phyloP scores from a whole-genome alignment of 306 rosid species.

The Sphenostylis stenocarpa region DNA sequence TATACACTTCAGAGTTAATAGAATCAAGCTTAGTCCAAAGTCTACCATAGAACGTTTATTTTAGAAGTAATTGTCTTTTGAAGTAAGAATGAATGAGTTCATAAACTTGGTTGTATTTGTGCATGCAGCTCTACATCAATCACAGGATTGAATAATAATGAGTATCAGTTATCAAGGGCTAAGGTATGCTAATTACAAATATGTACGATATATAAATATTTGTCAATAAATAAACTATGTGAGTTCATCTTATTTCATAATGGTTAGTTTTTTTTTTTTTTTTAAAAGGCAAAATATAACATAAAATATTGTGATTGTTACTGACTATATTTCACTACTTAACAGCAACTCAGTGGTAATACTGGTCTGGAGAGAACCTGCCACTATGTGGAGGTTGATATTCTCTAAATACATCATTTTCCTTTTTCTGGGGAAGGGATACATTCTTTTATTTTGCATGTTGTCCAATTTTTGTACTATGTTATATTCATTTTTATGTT shows the following conservation, averaged over 20 bases:
- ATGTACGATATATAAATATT: too few species aligned
- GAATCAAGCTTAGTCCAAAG: background rate
- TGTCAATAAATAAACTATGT: background rate
- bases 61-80: background rate
- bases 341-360: conserved; percentile 65
- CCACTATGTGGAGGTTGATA: conserved; percentile 71
- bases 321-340: conserved; percentile 21
- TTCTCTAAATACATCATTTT: conserved; percentile 20
- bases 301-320: background rate
- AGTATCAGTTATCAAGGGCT: conserved; percentile 82
- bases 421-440: background rate
- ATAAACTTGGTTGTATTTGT: background rate
- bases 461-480: too few species aligned
- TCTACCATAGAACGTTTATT: background rate
- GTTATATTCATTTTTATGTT: too few species aligned
- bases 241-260: background rate
- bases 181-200: conserved; percentile 59
- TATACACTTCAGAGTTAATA: background rate
- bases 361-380: conserved; percentile 70
- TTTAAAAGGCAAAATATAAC: too few species aligned
- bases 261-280: too few species aligned
- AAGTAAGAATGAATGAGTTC: background rate
- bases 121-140: conserved; percentile 67
- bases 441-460: background rate
- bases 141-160: conserved; percentile 89